phyloP scores from a whole-genome alignment of 352 stramenopile species.

The Aphanomyces astaci region DNA sequence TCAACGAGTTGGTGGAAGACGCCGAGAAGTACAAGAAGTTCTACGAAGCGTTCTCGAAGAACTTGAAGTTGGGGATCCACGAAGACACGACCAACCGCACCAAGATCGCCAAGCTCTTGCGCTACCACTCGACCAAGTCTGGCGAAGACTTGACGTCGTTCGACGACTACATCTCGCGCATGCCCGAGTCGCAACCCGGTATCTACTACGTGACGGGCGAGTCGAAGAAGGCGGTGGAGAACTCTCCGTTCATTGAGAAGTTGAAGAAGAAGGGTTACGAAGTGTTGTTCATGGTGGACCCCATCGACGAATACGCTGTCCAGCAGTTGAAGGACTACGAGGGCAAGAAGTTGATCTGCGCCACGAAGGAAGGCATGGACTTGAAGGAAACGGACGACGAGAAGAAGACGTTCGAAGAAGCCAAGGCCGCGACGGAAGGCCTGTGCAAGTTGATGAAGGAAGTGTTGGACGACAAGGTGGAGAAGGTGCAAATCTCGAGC shows the following conservation, averaged over 20 bases:
- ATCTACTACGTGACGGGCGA: conserved; percentile 99
- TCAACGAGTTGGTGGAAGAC: conserved; percentile 97
- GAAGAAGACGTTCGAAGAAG: conserved; percentile 99
- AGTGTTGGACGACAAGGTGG: conserved; percentile 99
- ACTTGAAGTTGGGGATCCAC: conserved; percentile 99
- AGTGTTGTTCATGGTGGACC: conserved; percentile 99
- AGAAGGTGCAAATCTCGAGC: conserved; percentile 99
- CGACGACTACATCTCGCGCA: conserved; percentile 97
- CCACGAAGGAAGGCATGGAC: conserved; percentile 96
- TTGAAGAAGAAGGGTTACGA: conserved; percentile 99
- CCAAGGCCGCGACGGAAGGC: conserved; percentile 95
- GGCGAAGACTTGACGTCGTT: conserved; percentile 95
- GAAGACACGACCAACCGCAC: conserved; percentile 98
- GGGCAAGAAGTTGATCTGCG: conserved; percentile 99
- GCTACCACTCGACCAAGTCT: conserved; percentile 98
- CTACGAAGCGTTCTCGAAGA: conserved; percentile 99
- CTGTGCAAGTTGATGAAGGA: conserved; percentile 99
- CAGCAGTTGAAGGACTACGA: conserved; percentile 99
- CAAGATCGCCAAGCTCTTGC: conserved; percentile 98
- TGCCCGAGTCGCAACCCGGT: conserved; percentile 95
- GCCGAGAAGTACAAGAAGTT: conserved; percentile 98
- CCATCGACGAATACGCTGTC: conserved; percentile 99
- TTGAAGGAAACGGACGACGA: conserved; percentile 95
- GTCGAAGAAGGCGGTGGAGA: conserved; percentile 98
- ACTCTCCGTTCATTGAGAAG: conserved; percentile 99